These are phyloP conservation scores for Hypsizygus marmoreus DNA, from an alignment of 768 basidiomycete genomes.

Conservation along the genomic window DNA sequence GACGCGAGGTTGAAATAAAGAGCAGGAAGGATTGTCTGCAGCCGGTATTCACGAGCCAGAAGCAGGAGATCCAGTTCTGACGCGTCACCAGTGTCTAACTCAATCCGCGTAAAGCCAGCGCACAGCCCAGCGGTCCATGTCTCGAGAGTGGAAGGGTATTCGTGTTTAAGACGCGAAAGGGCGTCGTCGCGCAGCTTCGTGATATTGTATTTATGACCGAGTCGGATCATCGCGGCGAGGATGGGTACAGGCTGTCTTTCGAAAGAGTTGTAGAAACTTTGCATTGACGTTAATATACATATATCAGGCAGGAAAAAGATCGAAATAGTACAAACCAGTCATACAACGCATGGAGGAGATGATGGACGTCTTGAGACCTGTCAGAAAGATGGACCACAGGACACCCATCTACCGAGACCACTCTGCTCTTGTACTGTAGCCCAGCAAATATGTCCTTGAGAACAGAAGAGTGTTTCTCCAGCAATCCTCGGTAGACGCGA, in stretches of 20 bases:
- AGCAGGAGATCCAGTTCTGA: not conserved
- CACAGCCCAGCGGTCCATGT: conserved; percentile 1
- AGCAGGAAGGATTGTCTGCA: not conserved
- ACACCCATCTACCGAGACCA: conserved; percentile 1
- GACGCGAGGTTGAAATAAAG: not conserved
- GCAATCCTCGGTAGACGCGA: conserved; percentile 22
- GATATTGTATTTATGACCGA: conserved; percentile 20
- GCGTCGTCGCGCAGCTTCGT: conserved; percentile 13
- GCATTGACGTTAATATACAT: no score
- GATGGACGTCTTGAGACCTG: conserved; percentile 10
- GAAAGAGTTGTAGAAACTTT: not conserved
- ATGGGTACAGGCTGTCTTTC: conserved; percentile 4
- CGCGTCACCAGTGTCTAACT: not conserved
- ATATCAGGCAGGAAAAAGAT: no score
- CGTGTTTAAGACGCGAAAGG: conserved; percentile 3
- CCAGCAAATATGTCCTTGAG: conserved; percentile 13
- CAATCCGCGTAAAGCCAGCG: not conserved
- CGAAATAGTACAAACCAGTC: conserved; percentile 6
- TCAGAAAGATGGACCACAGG: conserved; percentile 17
- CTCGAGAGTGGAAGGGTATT: conserved; percentile 12
- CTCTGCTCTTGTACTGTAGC: not conserved
- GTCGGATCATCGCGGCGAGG: conserved; percentile 15
- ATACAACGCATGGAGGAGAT: conserved; percentile 15
- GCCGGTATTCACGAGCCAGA: not conserved
- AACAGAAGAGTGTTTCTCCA: conserved; percentile 17